Conservation (phyloP, 371 early-diverging fungal genomes). For the Entomophthora muscae region DNA sequence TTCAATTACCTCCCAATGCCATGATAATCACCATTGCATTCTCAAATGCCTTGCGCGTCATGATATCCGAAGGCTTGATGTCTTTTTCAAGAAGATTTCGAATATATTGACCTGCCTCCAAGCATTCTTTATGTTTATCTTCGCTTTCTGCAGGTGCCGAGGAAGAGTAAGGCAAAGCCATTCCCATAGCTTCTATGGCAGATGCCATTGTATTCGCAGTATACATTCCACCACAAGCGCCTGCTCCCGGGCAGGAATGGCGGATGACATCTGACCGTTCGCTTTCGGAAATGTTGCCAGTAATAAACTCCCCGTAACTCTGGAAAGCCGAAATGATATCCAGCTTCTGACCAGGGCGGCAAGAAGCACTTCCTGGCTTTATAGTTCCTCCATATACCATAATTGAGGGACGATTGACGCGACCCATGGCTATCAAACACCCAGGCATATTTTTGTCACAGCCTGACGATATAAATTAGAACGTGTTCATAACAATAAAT, state of each 20-base stretch:
- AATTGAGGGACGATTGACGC: conserved; percentile 84
- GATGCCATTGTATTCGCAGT: conserved; percentile 96
- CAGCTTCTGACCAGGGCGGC: conserved; percentile 37
- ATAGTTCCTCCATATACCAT: conserved; percentile 93
- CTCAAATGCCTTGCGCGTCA: conserved; percentile 84
- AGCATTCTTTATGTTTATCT: conserved; percentile 74
- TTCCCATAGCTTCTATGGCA: conserved; percentile 92
- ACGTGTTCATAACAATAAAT: background rate
- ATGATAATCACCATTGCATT: conserved; percentile 84
- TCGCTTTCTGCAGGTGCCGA: conserved; percentile 77
- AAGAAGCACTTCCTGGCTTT: conserved; percentile 43
- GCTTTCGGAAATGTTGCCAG: conserved; percentile 73
- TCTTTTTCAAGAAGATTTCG: conserved; percentile 68
- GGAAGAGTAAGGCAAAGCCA: conserved; percentile 85
- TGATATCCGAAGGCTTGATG: conserved; percentile 81
- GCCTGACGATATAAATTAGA: conserved; percentile 20
- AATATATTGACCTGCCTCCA: conserved; percentile 62
- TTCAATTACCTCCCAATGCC: conserved; percentile 60
- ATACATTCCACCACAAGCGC: conserved; percentile 97
- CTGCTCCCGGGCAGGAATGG: conserved; percentile 88
- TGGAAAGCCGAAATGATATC: conserved; percentile 95
- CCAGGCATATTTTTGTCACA: conserved; percentile 99
- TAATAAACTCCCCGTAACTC: conserved; percentile 77
- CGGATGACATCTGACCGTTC: conserved; percentile 70
- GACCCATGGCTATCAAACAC: conserved; percentile 84